A percentile compares a stretch with the other conserved stretches of the same genome.
Evolutionary conservation across 805 yeast species (phyloP).

Genomic region (Suhomyces emberorum): DNA sequence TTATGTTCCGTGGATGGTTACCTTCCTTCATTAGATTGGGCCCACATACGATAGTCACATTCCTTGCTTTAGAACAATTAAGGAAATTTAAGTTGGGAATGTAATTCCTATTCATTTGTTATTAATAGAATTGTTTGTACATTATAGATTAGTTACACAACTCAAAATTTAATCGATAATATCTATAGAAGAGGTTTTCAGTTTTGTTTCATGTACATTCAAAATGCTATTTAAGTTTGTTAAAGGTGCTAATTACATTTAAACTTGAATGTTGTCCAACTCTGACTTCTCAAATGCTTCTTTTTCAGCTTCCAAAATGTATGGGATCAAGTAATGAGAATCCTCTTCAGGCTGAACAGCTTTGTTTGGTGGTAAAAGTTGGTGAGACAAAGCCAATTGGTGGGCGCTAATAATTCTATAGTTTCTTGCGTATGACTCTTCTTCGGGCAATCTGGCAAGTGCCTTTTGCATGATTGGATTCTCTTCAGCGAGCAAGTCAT

Average conservation of each 20-base stretch:
- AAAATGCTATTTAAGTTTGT: no score
- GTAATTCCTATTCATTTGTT: no score
- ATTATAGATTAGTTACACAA: no score
- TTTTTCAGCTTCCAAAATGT: constrained; percentile 90
- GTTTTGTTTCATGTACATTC: no score
- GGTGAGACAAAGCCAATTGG: constrained; percentile 81
- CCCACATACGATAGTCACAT: constrained; percentile 73
- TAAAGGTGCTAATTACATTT: no score
- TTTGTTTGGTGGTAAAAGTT: constrained; percentile 76
- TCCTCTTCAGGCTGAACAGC: constrained; percentile 79
- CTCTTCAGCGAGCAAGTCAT: constrained; percentile 87
- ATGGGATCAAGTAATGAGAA: constrained; percentile 78
- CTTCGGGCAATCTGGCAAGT: constrained; percentile 77
- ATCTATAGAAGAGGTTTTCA: no score
- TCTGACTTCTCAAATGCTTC: constrained; percentile 85
- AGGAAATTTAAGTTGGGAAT: constrained; percentile 53
- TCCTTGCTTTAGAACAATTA: constrained; percentile 64
- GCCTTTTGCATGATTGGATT: constrained; percentile 84
- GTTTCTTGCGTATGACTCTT: constrained; percentile 84
- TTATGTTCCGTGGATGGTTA: constrained; percentile 88
- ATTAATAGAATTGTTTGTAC: no score
- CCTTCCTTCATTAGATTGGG: constrained; percentile 85
- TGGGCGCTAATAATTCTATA: constrained; percentile 91
- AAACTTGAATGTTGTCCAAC: constrained; percentile 68
- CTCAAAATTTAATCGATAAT: no score